These are phyloP conservation scores for Umbellularia californica DNA, from an alignment of 164 flowering plant species.

Conservation along the genomic window DNA sequence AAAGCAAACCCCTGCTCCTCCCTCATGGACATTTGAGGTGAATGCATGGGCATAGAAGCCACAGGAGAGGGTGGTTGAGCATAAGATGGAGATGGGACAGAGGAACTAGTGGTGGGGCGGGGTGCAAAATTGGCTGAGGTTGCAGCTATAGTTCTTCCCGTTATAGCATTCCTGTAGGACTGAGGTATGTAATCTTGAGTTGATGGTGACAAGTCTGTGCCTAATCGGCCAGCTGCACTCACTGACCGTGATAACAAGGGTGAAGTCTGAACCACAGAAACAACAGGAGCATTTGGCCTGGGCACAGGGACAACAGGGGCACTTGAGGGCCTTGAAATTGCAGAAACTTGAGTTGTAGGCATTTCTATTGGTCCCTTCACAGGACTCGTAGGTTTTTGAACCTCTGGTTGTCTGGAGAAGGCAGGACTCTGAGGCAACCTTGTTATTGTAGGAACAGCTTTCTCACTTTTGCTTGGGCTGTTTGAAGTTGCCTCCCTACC, in stretches of 20 bases:
- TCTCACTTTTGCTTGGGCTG: slow-evolving; percentile 31
- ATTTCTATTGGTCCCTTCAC: slow-evolving; percentile 14
- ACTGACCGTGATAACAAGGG: slow-evolving; percentile 64
- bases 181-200: slow-evolving; percentile 53
- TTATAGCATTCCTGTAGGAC: slow-evolving; percentile 80
- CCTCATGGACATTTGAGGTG: slow-evolving; percentile 39
- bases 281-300: slow-evolving; percentile 45
- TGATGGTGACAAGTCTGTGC: slow-evolving; percentile 49
- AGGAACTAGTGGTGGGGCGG: slow-evolving; percentile 31
- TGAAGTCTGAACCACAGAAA: slow-evolving; percentile 49
- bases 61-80: slow-evolving; percentile 31
- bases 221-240: slow-evolving; percentile 79
- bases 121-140: slow-evolving; percentile 32
- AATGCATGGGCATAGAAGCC: slow-evolving; percentile 13
- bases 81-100: slow-evolving; percentile 27
- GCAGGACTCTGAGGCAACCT: slow-evolving; percentile 26
- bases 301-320: slow-evolving; percentile 65
- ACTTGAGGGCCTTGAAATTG: slow-evolving; percentile 76
- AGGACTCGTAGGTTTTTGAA: slow-evolving; percentile 28
- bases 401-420: slow-evolving; percentile 28
- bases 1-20: slow-evolving; percentile 47
- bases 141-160: slow-evolving; percentile 46
- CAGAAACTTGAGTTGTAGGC: slow-evolving; percentile 26
- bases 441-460: slow-evolving; percentile 17
- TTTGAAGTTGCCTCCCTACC: slow-evolving; percentile 33